Conservation (phyloP, 306 rosid genomes). For the Mucuna pruriens region DNA sequence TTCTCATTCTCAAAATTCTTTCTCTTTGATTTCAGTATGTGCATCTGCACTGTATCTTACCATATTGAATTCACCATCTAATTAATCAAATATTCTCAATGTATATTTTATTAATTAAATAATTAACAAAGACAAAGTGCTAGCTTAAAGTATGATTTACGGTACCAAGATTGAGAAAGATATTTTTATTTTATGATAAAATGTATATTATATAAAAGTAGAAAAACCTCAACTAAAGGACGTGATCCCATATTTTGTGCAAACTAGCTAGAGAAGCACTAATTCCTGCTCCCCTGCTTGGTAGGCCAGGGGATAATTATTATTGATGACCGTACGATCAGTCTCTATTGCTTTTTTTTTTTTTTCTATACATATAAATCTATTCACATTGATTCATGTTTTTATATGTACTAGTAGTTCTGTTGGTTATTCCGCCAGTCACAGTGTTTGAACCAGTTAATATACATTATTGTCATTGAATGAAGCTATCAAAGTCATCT, state of each 20-base stretch:
- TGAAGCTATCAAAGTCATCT: not conserved
- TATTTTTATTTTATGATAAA: constrained; percentile 22
- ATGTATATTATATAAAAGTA: not conserved
- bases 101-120: not conserved
- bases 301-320: constrained; percentile 43
- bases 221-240: constrained; percentile 9
- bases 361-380: constrained; percentile 1
- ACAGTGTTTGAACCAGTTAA: not conserved
- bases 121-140: constrained; percentile 28
- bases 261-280: constrained; percentile 51
- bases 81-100: constrained; percentile 37
- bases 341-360: constrained; percentile 26
- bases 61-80: constrained; percentile 28
- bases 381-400: constrained; percentile 4
- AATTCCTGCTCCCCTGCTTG: constrained; percentile 38
- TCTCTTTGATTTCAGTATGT: constrained; percentile 16
- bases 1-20: constrained; percentile 5
- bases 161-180: constrained; percentile 26
- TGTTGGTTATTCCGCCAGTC: not conserved
- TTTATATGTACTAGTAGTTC: not conserved
- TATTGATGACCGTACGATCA: constrained; percentile 28
- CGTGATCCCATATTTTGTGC: constrained; percentile 41
- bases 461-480: not conserved
- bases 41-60: not conserved
- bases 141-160: constrained; percentile 25